Evolutionary conservation across 2,329 filamentous ascomycete species (phyloP).

Genomic region (Colletotrichum truncatum): DNA sequence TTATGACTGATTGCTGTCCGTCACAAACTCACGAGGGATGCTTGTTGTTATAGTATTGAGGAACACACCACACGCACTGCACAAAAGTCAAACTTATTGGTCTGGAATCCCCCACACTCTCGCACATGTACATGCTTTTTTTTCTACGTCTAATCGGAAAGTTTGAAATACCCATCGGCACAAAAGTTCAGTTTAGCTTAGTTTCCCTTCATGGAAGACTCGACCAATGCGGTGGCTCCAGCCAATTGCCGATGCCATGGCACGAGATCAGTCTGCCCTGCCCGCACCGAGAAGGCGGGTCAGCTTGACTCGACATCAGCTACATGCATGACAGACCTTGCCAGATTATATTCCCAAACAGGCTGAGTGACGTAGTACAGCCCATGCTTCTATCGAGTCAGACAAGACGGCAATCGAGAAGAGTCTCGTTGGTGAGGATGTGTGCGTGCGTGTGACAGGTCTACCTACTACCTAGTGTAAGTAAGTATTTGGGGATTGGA

Average conservation of each 20-base stretch:
- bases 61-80: background rate
- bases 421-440: background rate
- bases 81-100: background rate
- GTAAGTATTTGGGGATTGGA: background rate
- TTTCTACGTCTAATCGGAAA: background rate
- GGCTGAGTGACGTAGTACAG: background rate
- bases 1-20: background rate
- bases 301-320: constrained; percentile 2
- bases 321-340: constrained; percentile 20
- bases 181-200: background rate
- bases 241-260: constrained; percentile 15
- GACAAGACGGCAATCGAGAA: background rate
- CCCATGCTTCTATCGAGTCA: constrained; percentile 11
- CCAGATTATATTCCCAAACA: background rate
- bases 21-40: constrained; percentile 1
- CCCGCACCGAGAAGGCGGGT: constrained; percentile 6
- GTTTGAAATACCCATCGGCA: background rate
- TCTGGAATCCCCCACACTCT: background rate
- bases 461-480: background rate
- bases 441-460: background rate
- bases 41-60: constrained; percentile 13
- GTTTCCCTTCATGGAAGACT: background rate
- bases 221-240: background rate
- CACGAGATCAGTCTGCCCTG: background rate
- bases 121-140: background rate